phyloP scores from a whole-genome alignment of 345 rosid genomes.

The Lepidium aucheri region DNA sequence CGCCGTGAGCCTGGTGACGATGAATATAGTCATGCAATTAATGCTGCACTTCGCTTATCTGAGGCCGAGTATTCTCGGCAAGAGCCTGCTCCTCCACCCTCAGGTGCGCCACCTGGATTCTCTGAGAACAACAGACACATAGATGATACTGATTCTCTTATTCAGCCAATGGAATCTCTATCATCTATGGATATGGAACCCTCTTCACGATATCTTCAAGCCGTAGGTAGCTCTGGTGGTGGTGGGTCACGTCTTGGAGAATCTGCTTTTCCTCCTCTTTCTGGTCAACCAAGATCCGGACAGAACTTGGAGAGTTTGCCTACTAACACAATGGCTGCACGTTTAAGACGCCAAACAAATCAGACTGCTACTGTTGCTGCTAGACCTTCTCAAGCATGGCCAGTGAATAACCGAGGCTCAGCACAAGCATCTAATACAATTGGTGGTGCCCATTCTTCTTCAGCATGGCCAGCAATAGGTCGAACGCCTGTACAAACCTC shows the following conservation, averaged over 20 bases:
- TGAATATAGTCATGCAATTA: conserved; percentile 19
- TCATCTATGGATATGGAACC: conserved; percentile 15
- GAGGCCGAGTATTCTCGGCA: conserved; percentile 24
- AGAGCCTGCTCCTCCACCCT: conserved; percentile 32
- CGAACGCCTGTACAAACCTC: conserved; percentile 29
- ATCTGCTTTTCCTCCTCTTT: conserved; percentile 90
- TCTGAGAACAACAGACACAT: conserved; percentile 26
- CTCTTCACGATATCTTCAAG: conserved; percentile 70
- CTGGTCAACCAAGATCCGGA: conserved; percentile 42
- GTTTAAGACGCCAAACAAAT: conserved; percentile 44
- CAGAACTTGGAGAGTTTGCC: conserved; percentile 37
- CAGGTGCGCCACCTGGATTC: conserved; percentile 35
- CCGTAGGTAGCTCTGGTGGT: conserved; percentile 56
- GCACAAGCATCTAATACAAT: conserved; percentile 27
- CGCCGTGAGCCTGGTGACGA: conserved; percentile 59
- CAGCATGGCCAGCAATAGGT: conserved; percentile 58
- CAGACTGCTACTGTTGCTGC: conserved; percentile 17
- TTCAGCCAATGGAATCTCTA: conserved; percentile 40
- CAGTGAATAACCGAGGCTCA: conserved; percentile 34
- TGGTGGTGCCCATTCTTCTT: conserved; percentile 27
- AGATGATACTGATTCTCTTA: conserved; percentile 43
- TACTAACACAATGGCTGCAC: conserved; percentile 63
- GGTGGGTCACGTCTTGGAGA: conserved; percentile 45
- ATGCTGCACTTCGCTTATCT: conserved; percentile 27
- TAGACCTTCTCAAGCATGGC: conserved; percentile 57